These are phyloP conservation scores for Termitomyces sp. DNA, from an alignment of 768 basidiomycete species.

Conservation along the genomic window DNA sequence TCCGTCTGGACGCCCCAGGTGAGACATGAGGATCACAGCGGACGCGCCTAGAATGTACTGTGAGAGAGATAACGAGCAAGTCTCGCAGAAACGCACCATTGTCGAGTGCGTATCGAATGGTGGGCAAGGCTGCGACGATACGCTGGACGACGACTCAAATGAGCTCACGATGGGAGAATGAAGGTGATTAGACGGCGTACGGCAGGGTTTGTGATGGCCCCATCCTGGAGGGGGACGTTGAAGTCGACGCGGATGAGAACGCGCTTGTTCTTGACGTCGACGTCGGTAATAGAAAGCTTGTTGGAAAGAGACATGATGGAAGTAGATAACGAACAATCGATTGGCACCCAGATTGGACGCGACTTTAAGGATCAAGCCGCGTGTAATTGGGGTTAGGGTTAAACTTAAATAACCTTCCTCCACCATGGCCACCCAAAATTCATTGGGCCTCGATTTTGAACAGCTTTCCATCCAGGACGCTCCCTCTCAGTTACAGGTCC, in stretches of 20 bases:
- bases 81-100: slow-evolving; percentile 46
- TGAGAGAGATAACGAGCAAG: not conserved
- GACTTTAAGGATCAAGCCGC: slow-evolving; percentile 8
- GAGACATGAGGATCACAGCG: slow-evolving; percentile 92
- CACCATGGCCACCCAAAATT: slow-evolving; percentile 49
- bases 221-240: slow-evolving; percentile 90
- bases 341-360: slow-evolving; percentile 6
- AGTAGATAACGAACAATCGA: slow-evolving; percentile 12
- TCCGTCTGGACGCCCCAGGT: slow-evolving; percentile 96
- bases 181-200: slow-evolving; percentile 45
- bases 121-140: slow-evolving; percentile 95
- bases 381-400: slow-evolving; percentile 27
- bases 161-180: slow-evolving; percentile 8
- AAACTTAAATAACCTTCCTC: slow-evolving; percentile 12
- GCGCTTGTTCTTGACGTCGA: slow-evolving; percentile 82
- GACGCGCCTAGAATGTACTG: slow-evolving; percentile 56
- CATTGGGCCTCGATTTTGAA: slow-evolving; percentile 70
- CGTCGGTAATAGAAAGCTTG: slow-evolving; percentile 91
- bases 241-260: slow-evolving; percentile 96
- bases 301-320: slow-evolving; percentile 86
- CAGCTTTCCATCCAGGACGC: slow-evolving; percentile 36
- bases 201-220: slow-evolving; percentile 93
- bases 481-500: slow-evolving; percentile 6
- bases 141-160: slow-evolving; percentile 50
- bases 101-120: slow-evolving; percentile 89